These are phyloP conservation scores for Exophiala bonariae DNA, from an alignment of 2,329 filamentous ascomycete species.

Conservation along the genomic window DNA sequence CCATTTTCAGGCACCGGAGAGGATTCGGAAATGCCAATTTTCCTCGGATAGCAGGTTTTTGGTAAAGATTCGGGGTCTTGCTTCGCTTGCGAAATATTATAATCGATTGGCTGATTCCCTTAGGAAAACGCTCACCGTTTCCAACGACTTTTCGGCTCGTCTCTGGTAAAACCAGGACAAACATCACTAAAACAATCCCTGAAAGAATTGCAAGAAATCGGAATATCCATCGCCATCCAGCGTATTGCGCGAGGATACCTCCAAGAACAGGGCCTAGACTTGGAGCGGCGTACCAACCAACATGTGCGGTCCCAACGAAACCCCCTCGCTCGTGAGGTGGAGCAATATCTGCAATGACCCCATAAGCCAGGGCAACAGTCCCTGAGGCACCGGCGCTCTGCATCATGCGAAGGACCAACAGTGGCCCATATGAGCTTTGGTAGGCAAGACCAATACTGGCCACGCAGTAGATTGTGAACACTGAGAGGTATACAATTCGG, in stretches of 20 bases:
- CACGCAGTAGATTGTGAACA: constrained; percentile 34
- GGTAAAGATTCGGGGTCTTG: neutral
- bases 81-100: neutral
- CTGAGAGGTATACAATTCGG: constrained; percentile 31
- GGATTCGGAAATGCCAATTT: constrained; percentile 21
- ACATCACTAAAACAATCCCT: constrained; percentile 20
- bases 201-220: constrained; percentile 34
- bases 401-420: constrained; percentile 39
- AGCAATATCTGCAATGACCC: constrained; percentile 70
- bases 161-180: constrained; percentile 35
- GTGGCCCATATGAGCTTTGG: constrained; percentile 35
- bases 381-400: constrained; percentile 61
- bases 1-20: constrained; percentile 5
- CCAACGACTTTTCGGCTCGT: constrained; percentile 36
- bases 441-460: constrained; percentile 42
- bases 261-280: constrained; percentile 39
- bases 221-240: constrained; percentile 43
- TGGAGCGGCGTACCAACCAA: constrained; percentile 49
- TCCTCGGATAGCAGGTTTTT: neutral
- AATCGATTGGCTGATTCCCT: neutral
- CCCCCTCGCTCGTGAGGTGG: constrained; percentile 69
- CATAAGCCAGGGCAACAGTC: constrained; percentile 69
- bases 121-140: constrained; percentile 31
- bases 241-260: constrained; percentile 36
- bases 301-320: constrained; percentile 67